Base-by-base conservation (phyloP, 768 basidiomycete species). In the Pisolithus microcarpus region DNA sequence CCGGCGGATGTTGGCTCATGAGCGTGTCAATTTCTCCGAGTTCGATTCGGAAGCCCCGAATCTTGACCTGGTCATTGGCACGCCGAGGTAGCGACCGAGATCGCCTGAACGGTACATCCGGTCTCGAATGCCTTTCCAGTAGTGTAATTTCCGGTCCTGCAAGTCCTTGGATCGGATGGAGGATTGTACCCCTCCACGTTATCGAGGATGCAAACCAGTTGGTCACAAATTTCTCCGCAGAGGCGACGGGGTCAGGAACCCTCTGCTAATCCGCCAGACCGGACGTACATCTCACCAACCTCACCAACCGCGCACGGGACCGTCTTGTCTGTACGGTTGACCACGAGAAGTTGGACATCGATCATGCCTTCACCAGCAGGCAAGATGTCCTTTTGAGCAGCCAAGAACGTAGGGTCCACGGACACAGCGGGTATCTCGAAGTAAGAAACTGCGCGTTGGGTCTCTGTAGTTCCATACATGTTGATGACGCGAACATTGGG, bases 391-490 rank as follows among this genome's bases (percentile, higher is more conserved):
- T 99, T 99, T 65, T 94, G 89, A 2, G 84, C 91, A 21, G 85
- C 80, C 38, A 98, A 78, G 79, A 96, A 97, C 1, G 92, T 93
- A 0, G 85, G 78, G 62, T 98, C 93, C 50, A 77, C 76, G 7
- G 84, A 72, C 8, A 95, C 79, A 48, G 88, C 80, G 2, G 95
- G 93, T 58, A 98, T 91, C 19, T 84, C 78, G 64, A 94, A 97
- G 71, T 97, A 98, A 19, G 93, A 97, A 9, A 99, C 96, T 2
- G 96, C 96, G 48, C 96, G 89, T 66, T 99, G 96, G 7, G 96
- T 98, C 70, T 99, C 96, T 19, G 96, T 99, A 7, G 96, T 98
- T 15, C 96, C 96, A 67, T 97, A 99, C 96, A 99, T 99, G 75
- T 99, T 99, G 69, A 98, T 85, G 64, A 99, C 97, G 31, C 83